A percentile compares a stretch with the other conserved stretches of the same genome.
Evolutionary conservation across 352 stramenopile species (phyloP).

Genomic region (Phytophthora pistaciae): DNA sequence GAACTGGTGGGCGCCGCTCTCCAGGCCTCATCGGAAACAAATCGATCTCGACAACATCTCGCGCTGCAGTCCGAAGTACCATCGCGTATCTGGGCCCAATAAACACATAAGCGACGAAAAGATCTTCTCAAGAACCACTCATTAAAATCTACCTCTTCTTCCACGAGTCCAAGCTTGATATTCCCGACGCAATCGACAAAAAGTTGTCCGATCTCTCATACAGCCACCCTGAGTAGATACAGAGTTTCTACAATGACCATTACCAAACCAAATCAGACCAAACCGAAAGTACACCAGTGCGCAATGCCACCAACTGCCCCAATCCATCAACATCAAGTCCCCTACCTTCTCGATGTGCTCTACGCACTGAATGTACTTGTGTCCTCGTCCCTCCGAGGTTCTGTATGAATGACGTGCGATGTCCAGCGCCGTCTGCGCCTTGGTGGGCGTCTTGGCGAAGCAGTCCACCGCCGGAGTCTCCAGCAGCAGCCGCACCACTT

Average conservation of each 20-base stretch:
- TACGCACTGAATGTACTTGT: constrained; percentile 72
- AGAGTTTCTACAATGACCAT: constrained; percentile 66
- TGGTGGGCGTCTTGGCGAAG: constrained; percentile 59
- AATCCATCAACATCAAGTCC: background rate
- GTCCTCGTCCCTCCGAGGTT: constrained; percentile 39
- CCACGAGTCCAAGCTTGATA: constrained; percentile 85
- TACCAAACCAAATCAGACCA: constrained; percentile 1
- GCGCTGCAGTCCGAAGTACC: constrained; percentile 65
- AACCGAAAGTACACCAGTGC: too few species aligned
- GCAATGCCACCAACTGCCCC: background rate
- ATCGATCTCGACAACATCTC: constrained; percentile 79
- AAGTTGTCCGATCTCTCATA: constrained; percentile 86
- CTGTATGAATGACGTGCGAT: constrained; percentile 71
- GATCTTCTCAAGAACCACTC: background rate
- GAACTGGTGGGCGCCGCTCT: constrained; percentile 73
- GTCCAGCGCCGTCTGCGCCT: constrained; percentile 75
- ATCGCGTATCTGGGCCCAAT: constrained; percentile 70
- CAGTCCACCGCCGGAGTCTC: constrained; percentile 58
- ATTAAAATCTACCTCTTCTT: constrained; percentile 67
- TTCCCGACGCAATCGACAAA: constrained; percentile 75
- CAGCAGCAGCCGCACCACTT: constrained; percentile 75
- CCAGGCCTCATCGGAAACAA: constrained; percentile 82
- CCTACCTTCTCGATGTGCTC: constrained; percentile 84
- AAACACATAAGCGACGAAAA: background rate
- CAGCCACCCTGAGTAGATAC: constrained; percentile 84